Percentiles rank a stretch among this genome's conserved stretches.
Conservation (phyloP, 305 asterid species). For the Withania somnifera region DNA sequence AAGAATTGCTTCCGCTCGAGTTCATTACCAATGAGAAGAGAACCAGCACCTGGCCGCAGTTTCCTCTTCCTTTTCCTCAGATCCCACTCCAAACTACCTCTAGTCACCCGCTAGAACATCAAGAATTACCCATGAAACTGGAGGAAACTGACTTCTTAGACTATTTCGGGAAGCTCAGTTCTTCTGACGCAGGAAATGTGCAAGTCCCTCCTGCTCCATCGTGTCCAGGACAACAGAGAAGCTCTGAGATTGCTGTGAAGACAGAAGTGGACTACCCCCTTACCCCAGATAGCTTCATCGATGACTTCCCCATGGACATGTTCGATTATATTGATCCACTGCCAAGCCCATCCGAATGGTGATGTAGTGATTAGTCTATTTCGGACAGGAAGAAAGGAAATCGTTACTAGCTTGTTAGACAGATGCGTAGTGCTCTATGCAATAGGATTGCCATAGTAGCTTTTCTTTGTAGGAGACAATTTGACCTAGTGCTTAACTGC, state of each 20-base stretch:
- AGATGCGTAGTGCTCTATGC: neutral
- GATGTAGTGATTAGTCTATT: neutral
- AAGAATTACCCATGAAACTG: slow-evolving; percentile 25
- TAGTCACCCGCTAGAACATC: slow-evolving; percentile 22
- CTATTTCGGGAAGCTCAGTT: slow-evolving; percentile 25
- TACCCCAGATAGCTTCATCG: slow-evolving; percentile 35
- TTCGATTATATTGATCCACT: slow-evolving; percentile 51
- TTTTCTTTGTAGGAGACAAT: neutral
- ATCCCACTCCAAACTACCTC: slow-evolving; percentile 32
- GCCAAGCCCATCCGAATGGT: slow-evolving; percentile 68
- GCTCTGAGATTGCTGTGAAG: slow-evolving; percentile 9
- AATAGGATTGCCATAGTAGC: neutral
- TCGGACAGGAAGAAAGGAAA: neutral
- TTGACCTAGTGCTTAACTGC: neutral
- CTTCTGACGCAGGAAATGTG: slow-evolving; percentile 18
- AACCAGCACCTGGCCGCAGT: slow-evolving; percentile 11
- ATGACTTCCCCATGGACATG: slow-evolving; percentile 59
- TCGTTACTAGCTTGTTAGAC: neutral
- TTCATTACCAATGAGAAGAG: slow-evolving; percentile 14
- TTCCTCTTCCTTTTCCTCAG: slow-evolving; percentile 31
- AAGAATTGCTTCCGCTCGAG: slow-evolving; percentile 16
- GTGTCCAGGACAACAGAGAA: slow-evolving; percentile 15
- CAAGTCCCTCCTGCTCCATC: slow-evolving; percentile 23
- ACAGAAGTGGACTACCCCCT: slow-evolving; percentile 11
- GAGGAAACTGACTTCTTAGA: slow-evolving; percentile 35